These are phyloP conservation scores for Pythium pectinolyticum DNA, from an alignment of 352 stramenopile genomes.

Conservation along the genomic window DNA sequence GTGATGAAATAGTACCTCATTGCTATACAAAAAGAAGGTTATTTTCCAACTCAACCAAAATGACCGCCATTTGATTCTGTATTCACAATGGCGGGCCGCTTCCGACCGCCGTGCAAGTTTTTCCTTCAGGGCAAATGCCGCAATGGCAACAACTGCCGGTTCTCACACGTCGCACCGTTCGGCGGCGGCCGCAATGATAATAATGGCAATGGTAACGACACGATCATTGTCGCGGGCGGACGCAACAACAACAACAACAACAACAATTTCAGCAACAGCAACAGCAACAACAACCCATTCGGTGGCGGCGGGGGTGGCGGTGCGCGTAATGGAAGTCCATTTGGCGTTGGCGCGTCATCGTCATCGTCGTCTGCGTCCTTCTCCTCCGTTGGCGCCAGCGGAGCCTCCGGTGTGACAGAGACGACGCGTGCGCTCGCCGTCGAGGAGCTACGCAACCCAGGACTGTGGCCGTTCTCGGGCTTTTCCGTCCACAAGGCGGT, in stretches of 20 bases:
- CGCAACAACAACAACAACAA: slow-evolving; percentile 6
- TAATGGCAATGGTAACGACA: slow-evolving; percentile 13
- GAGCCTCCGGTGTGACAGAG: slow-evolving; percentile 42
- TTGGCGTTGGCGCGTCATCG: neutral
- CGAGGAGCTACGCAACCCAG: slow-evolving; percentile 55
- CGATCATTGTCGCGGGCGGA: slow-evolving; percentile 9
- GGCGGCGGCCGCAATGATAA: slow-evolving; percentile 5
- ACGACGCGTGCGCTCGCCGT: slow-evolving; percentile 45
- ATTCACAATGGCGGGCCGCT: slow-evolving; percentile 23
- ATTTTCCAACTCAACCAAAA: neutral
- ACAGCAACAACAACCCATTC: slow-evolving; percentile 16
- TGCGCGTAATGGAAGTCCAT: neutral
- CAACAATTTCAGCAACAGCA: slow-evolving; percentile 15
- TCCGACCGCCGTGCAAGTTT: slow-evolving; percentile 58
- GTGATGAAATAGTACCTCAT: neutral
- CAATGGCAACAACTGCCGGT: slow-evolving; percentile 70
- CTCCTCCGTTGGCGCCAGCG: slow-evolving; percentile 22
- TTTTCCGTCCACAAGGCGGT: slow-evolving; percentile 67
- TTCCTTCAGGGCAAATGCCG: slow-evolving; percentile 68
- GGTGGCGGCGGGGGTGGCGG: slow-evolving; percentile 4
- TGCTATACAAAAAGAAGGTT: neutral
- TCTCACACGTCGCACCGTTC: slow-evolving; percentile 46
- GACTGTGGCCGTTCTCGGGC: slow-evolving; percentile 63
- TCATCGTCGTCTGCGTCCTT: slow-evolving; percentile 6
- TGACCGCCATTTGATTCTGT: neutral